Evolutionary conservation across 2,329 filamentous ascomycete species (phyloP).

Genomic region (Alternaria conjuncta): DNA sequence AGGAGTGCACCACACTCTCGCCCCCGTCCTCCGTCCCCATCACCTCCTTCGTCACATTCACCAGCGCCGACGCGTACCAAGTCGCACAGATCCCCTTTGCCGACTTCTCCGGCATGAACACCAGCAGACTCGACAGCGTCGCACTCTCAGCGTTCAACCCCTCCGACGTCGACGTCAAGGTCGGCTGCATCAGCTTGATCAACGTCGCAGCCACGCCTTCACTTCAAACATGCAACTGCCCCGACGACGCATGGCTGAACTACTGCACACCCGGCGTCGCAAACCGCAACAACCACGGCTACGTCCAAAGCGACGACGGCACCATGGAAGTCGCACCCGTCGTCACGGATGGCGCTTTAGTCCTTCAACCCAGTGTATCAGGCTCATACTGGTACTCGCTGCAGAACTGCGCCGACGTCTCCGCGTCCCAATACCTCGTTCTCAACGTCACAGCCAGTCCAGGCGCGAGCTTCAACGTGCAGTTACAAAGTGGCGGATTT

Average conservation of each 20-base stretch:
- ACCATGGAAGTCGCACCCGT: constrained; percentile 6
- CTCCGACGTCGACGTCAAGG: neutral
- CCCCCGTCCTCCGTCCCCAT: constrained; percentile 1
- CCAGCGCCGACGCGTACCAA: neutral
- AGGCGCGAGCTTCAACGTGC: constrained; percentile 9
- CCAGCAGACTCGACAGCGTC: constrained; percentile 10
- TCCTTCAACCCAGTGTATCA: constrained; percentile 4
- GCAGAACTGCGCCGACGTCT: constrained; percentile 7
- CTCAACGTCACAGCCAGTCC: constrained; percentile 8
- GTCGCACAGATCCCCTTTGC: constrained; percentile 10
- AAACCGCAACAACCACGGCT: constrained; percentile 2
- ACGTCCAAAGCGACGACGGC: constrained; percentile 10
- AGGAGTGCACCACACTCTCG: neutral
- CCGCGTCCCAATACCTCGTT: neutral
- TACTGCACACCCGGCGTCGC: constrained; percentile 5
- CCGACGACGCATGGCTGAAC: constrained; percentile 8
- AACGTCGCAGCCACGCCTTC: neutral
- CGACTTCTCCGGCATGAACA: constrained; percentile 10
- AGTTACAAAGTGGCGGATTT: constrained; percentile 6
- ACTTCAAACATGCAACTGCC: neutral
- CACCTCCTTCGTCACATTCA: constrained; percentile 4
- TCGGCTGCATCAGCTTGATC: constrained; percentile 11
- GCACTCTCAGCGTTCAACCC: constrained; percentile 2
- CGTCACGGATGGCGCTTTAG: constrained; percentile 1
- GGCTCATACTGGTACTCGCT: constrained; percentile 16